phyloP scores from a whole-genome alignment of 2,329 filamentous ascomycete genomes.

The Ophiostoma triangulosporum region DNA sequence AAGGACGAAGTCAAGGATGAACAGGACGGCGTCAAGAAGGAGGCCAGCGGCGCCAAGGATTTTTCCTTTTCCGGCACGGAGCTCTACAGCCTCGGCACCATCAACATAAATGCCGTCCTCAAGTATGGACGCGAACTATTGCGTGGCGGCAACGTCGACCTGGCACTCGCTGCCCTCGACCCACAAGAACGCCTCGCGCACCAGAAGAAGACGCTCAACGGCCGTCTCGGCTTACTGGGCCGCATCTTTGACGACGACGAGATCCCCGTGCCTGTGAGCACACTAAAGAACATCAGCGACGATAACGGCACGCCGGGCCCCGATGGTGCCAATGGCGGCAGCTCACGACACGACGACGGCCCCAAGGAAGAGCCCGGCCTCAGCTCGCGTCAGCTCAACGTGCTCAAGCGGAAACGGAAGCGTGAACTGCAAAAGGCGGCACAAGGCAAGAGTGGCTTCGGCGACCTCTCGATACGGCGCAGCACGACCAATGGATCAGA shows the following conservation, averaged over 20 bases:
- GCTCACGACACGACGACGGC: conserved; percentile 10
- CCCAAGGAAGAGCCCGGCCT: conserved; percentile 46
- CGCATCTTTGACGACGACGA: conserved; percentile 78
- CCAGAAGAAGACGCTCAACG: conserved; percentile 76
- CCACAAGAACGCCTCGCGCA: conserved; percentile 68
- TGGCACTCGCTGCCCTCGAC: conserved; percentile 66
- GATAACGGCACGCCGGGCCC: conserved; percentile 21
- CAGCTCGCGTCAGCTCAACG: conserved; percentile 88
- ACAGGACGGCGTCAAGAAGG: conserved; percentile 36
- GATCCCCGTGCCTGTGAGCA: conserved; percentile 50
- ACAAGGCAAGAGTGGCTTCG: conserved; percentile 74
- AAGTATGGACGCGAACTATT: conserved; percentile 74
- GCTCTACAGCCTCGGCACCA: conserved; percentile 54
- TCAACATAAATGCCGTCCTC: conserved; percentile 70
- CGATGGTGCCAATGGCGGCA: conserved; percentile 24
- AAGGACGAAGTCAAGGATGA: conserved; percentile 27
- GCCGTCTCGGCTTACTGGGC: conserved; percentile 71
- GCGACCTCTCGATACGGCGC: conserved; percentile 65
- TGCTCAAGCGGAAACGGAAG: conserved; percentile 87
- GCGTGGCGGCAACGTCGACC: conserved; percentile 76
- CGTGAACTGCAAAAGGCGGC: conserved; percentile 75
- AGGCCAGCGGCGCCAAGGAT: conserved; percentile 23
- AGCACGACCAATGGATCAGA: conserved; percentile 48
- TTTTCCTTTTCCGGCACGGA: conserved; percentile 38
- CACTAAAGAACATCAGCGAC: conserved; percentile 26